Conservation (phyloP, 345 rosid genomes). For the Streptanthus diversifolius region DNA sequence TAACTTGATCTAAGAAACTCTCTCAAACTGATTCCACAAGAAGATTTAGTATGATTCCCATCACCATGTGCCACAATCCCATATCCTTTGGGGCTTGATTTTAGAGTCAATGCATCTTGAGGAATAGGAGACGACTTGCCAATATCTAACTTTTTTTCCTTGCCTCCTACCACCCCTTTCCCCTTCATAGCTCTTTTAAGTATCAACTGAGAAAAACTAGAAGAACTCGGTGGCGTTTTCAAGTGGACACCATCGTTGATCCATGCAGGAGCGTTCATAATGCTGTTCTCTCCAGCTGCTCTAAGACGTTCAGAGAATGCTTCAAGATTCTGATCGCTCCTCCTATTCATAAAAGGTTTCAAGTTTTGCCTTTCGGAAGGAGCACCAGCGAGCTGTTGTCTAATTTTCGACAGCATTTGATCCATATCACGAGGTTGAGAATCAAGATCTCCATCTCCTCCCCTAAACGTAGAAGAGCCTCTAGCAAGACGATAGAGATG, state of each 20-base stretch:
- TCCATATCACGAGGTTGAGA: conserved; percentile 39
- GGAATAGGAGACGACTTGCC: conserved; percentile 17
- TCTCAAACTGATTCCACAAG: conserved; percentile 50
- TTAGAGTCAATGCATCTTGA: conserved; percentile 16
- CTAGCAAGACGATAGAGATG: conserved; percentile 24
- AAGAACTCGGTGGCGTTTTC: conserved; percentile 30
- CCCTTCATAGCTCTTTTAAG: conserved; percentile 44
- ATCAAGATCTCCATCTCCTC: conserved; percentile 33
- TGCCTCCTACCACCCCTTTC: conserved; percentile 39
- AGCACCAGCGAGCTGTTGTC: conserved; percentile 39
- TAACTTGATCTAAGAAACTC: conserved; percentile 49
- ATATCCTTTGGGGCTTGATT: conserved; percentile 30
- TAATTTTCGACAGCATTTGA: conserved; percentile 33
- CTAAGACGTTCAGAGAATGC: conserved; percentile 36
- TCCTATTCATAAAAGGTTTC: conserved; percentile 34
- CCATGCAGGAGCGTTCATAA: conserved; percentile 32
- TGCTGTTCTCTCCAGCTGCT: conserved; percentile 34
- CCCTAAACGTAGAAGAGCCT: conserved; percentile 27
- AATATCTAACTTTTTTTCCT: conserved; percentile 31
- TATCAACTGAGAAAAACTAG: conserved; percentile 43
- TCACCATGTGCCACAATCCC: conserved; percentile 28
- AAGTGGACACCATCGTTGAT: conserved; percentile 24
- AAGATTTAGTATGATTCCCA: conserved; percentile 32
- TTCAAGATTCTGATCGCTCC: conserved; percentile 37
- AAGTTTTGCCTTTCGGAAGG: conserved; percentile 33